Percentiles rank a stretch among this genome's conserved stretches.
Evolutionary conservation across 2,329 filamentous ascomycete species (phyloP).

Genomic region (Hymenoscyphus linearis): DNA sequence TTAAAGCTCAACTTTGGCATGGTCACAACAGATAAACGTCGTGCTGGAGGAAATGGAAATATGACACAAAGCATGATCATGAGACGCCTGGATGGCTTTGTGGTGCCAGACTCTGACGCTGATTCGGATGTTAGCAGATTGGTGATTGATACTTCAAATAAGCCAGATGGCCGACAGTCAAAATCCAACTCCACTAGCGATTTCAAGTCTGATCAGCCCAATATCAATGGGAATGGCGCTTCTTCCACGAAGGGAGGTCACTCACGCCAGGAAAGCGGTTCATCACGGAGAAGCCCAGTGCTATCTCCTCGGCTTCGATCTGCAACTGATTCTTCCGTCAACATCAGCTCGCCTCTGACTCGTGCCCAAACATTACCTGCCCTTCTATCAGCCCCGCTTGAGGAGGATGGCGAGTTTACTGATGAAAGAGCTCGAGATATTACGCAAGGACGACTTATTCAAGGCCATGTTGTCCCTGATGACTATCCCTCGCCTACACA

Average conservation of each 20-base stretch:
- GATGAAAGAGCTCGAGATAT: constrained; percentile 84
- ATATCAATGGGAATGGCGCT: constrained; percentile 8
- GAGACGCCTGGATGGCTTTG: constrained; percentile 57
- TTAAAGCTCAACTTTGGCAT: constrained; percentile 97
- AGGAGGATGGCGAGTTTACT: constrained; percentile 32
- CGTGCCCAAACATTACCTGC: constrained; percentile 20
- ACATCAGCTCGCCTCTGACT: constrained; percentile 21
- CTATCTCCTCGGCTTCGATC: constrained; percentile 23
- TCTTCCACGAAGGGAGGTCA: constrained; percentile 19
- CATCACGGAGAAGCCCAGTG: constrained; percentile 21
- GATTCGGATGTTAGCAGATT: constrained; percentile 33
- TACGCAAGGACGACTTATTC: constrained; percentile 82
- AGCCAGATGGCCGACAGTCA: constrained; percentile 5
- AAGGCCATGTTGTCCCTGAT: constrained; percentile 93
- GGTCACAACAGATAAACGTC: constrained; percentile 77
- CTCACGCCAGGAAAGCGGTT: constrained; percentile 23
- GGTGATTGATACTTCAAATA: constrained; percentile 22
- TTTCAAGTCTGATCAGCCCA: neutral
- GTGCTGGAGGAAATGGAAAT: constrained; percentile 53
- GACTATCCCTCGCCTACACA: constrained; percentile 76
- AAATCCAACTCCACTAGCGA: constrained; percentile 11
- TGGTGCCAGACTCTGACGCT: constrained; percentile 43
- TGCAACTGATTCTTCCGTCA: constrained; percentile 12
- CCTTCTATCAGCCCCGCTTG: constrained; percentile 21
- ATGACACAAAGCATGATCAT: constrained; percentile 78